Conservation (phyloP, 352 stramenopile species). For the Phytopythium delawarense region DNA sequence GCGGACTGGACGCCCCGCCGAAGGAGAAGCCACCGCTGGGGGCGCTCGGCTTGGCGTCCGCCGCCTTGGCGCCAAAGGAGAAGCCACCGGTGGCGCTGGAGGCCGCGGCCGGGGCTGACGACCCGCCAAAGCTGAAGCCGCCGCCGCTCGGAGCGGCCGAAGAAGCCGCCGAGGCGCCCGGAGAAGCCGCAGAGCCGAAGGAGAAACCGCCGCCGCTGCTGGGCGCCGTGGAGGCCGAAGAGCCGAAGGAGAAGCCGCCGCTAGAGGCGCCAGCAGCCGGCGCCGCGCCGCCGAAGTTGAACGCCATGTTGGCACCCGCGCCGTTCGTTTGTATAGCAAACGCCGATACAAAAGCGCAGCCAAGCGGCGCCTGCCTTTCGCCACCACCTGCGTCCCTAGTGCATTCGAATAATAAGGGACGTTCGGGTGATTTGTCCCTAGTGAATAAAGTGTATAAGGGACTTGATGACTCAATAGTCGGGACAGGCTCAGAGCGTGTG, state of each 20-base stretch:
- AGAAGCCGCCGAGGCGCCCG: neutral
- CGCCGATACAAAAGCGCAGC: neutral
- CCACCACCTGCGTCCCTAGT: conserved; percentile 2
- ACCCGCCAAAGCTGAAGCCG: neutral
- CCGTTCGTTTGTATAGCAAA: neutral
- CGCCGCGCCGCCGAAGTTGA: conserved; percentile 26
- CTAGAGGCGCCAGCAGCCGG: conserved; percentile 6
- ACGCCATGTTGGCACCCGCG: conserved; percentile 19
- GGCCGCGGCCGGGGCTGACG: conserved; percentile 3
- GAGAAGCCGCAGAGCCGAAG: conserved; percentile 18
- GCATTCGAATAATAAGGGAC: neutral
- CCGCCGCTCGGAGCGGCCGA: conserved; percentile 1
- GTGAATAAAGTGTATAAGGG: neutral
- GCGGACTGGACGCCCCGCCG: conserved; percentile 1
- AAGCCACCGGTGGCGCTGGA: conserved; percentile 16
- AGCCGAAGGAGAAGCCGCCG: conserved; percentile 32
- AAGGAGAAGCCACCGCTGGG: conserved; percentile 16
- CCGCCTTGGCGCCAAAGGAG: conserved; percentile 17
- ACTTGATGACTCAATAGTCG: neutral
- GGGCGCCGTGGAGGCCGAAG: conserved; percentile 6
- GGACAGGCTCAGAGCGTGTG: neutral
- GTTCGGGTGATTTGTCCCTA: neutral
- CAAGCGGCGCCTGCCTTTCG: neutral
- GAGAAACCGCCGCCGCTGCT: conserved; percentile 21
- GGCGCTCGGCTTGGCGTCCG: neutral